Conservation (phyloP, 2,329 filamentous ascomycete species). For the Monilinia laxa region DNA sequence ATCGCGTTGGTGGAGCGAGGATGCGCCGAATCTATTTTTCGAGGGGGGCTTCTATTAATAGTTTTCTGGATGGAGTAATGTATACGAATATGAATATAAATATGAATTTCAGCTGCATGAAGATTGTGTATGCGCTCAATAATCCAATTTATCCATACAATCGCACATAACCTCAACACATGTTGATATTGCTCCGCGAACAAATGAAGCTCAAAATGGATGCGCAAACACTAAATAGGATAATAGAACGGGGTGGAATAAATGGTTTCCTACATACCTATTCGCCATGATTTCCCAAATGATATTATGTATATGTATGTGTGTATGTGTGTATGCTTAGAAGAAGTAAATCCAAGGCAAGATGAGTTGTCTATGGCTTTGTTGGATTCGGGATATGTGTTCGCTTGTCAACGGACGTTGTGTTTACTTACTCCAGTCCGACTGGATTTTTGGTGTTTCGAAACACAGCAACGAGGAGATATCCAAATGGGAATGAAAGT, state of each 20-base stretch:
- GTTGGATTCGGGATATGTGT: slow-evolving; percentile 6
- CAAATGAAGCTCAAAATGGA: not conserved
- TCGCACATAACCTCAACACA: no score
- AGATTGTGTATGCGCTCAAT: no score
- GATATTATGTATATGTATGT: not conserved
- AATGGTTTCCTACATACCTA: not conserved
- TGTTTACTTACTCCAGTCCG: not conserved
- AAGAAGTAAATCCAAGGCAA: not conserved
- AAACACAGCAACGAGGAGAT: not conserved
- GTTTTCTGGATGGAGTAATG: no score
- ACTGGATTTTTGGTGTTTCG: slow-evolving; percentile 1
- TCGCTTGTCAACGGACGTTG: slow-evolving; percentile 11
- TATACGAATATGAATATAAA: no score
- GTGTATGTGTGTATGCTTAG: not conserved
- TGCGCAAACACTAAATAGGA: not conserved
- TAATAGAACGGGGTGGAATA: not conserved
- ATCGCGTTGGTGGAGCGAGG: slow-evolving; percentile 71
- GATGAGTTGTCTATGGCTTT: slow-evolving; percentile 5
- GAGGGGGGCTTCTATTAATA: no score
- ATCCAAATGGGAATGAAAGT: not conserved
- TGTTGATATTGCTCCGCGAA: no score
- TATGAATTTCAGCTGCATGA: no score
- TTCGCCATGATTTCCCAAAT: slow-evolving; percentile 2
- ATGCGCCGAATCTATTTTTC: slow-evolving; percentile 60
- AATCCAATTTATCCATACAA: no score